A percentile compares a stretch with the other conserved stretches of the same genome.
phyloP scores from a whole-genome alignment of 176 grass and related monocot species.

The Aegilops umbellulata region DNA sequence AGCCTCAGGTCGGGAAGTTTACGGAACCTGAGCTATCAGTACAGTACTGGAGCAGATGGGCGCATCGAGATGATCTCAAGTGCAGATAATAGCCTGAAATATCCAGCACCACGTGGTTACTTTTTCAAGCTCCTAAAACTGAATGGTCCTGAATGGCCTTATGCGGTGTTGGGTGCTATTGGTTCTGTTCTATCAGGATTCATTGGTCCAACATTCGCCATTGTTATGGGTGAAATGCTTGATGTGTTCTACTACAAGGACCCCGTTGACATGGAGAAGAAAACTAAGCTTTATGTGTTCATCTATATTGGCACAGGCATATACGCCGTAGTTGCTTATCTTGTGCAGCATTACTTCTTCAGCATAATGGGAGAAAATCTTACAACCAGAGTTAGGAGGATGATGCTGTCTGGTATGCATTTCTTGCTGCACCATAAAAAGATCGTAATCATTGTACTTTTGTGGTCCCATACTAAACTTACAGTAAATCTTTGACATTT shows the following conservation, averaged over 20 bases:
- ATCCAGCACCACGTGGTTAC: constrained; percentile 90
- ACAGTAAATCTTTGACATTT: neutral
- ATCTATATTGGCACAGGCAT: constrained; percentile 96
- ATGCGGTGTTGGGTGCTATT: constrained; percentile 76
- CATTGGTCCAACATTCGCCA: constrained; percentile 91
- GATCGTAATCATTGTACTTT: neutral
- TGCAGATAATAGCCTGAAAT: constrained; percentile 89
- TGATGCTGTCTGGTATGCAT: constrained; percentile 90
- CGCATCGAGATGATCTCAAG: constrained; percentile 98
- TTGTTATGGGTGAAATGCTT: constrained; percentile 97
- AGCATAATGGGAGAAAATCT: constrained; percentile 99
- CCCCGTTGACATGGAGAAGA: constrained; percentile 72
- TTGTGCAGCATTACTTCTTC: constrained; percentile 97
- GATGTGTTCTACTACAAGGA: constrained; percentile 97
- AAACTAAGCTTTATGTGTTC: constrained; percentile 91
- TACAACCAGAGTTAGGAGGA: constrained; percentile 88
- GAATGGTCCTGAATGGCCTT: constrained; percentile 98
- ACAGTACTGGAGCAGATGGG: constrained; percentile 94
- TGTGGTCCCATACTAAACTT: neutral
- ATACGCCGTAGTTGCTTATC: constrained; percentile 86
- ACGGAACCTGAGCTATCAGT: constrained; percentile 96
- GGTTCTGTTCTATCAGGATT: constrained; percentile 92
- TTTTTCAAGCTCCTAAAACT: constrained; percentile 95
- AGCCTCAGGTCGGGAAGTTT: constrained; percentile 88
- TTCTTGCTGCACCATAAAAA: neutral